A percentile compares a stretch with the other conserved stretches of the same genome.
These are phyloP conservation scores for Crithidia bombi DNA, from an alignment of 208 protist genomes.

Conservation along the genomic window DNA sequence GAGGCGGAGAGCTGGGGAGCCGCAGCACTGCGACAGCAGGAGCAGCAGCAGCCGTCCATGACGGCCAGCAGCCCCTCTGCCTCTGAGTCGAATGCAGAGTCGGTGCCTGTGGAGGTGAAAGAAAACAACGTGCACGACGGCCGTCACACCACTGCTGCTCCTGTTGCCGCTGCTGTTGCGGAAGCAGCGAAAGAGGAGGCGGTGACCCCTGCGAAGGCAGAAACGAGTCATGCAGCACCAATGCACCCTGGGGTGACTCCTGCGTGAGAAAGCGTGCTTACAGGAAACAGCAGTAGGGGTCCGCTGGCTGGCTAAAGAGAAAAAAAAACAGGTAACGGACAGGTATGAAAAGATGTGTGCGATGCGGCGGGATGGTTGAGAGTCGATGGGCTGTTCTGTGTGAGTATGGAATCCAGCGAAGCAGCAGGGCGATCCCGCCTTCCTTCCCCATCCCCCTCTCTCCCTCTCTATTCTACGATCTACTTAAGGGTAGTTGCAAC, in stretches of 20 bases:
- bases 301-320: too few species aligned
- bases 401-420: too few species aligned
- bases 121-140: not conserved
- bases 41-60: too few species aligned
- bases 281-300: not conserved
- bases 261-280: not conserved
- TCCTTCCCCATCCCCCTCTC: too few species aligned
- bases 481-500: too few species aligned
- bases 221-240: not conserved
- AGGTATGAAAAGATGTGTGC: slow-evolving; percentile 1
- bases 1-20: slow-evolving; percentile 52
- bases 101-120: not conserved
- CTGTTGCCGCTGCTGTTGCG: too few species aligned
- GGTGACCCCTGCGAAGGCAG: not conserved
- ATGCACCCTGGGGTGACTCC: slow-evolving; percentile 7
- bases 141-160: too few species aligned
- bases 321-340: too few species aligned
- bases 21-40: not conserved
- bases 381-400: too few species aligned
- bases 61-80: not conserved
- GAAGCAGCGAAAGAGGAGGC: not conserved
- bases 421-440: too few species aligned
- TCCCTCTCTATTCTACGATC: too few species aligned
- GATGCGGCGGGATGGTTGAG: too few species aligned
- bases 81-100: not conserved